These are phyloP conservation scores for Chalaropsis thielavioides DNA, from an alignment of 2,329 filamentous ascomycete genomes.

Conservation along the genomic window DNA sequence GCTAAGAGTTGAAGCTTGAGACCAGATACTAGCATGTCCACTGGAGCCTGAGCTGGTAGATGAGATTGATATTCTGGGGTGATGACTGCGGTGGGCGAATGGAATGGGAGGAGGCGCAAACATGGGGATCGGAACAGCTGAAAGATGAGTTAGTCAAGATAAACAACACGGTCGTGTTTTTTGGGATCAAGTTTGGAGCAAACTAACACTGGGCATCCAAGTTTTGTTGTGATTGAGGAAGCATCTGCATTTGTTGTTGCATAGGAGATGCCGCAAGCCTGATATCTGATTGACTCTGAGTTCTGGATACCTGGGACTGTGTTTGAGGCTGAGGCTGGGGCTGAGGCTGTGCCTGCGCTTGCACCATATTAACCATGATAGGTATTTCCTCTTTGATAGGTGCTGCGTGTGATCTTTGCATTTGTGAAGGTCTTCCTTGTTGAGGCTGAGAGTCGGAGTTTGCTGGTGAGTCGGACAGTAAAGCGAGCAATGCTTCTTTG, in stretches of 20 bases:
- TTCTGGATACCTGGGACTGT: background rate
- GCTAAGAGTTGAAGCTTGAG: conserved; percentile 24
- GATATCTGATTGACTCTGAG: conserved; percentile 20
- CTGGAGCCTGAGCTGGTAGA: conserved; percentile 37
- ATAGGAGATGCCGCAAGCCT: conserved; percentile 25
- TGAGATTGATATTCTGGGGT: conserved; percentile 34
- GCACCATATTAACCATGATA: conserved; percentile 15
- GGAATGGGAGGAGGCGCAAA: conserved; percentile 26
- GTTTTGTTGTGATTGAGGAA: background rate
- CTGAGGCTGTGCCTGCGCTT: conserved; percentile 14
- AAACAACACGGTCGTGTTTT: background rate
- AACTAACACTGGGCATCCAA: conserved; percentile 13
- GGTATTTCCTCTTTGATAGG: conserved; percentile 17
- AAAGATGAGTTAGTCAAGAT: conserved; percentile 18
- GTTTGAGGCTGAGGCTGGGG: conserved; percentile 17
- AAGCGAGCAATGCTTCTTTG: conserved; percentile 26
- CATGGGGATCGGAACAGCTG: conserved; percentile 20
- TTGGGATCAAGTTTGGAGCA: background rate
- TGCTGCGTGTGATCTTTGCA: conserved; percentile 16
- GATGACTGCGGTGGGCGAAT: conserved; percentile 26
- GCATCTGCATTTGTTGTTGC: conserved; percentile 22
- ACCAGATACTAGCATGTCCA: conserved; percentile 35
- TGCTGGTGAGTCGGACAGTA: conserved; percentile 18
- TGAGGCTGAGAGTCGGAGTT: conserved; percentile 9
- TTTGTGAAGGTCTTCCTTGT: conserved; percentile 15